Evolutionary conservation across 1,284 basidiomycete genomes (phyloP).

Genomic region (Exsudoporus floridanus): DNA sequence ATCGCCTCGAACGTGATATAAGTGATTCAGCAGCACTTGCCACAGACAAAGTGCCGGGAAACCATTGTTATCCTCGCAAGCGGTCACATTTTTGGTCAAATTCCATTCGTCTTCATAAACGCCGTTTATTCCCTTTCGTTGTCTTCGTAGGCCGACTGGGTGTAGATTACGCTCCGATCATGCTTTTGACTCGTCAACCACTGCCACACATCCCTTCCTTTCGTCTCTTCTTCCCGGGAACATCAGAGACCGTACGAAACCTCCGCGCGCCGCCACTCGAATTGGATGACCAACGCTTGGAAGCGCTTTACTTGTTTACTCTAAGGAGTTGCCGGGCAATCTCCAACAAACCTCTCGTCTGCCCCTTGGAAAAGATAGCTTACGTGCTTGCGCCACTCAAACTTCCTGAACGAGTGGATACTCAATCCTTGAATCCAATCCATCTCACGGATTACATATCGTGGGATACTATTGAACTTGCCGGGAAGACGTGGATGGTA

Average conservation of each 20-base stretch:
- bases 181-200: constrained; percentile 63
- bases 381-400: constrained; percentile 67
- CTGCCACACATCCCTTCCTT: constrained; percentile 57
- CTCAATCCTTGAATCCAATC: constrained; percentile 30
- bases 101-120: constrained; percentile 31
- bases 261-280: constrained; percentile 49
- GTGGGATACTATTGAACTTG: constrained; percentile 61
- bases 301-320: constrained; percentile 60
- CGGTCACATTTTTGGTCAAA: constrained; percentile 64
- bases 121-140: constrained; percentile 55
- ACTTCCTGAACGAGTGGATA: constrained; percentile 22
- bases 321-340: constrained; percentile 59
- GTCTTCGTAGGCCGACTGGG: constrained; percentile 40
- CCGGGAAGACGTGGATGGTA: constrained; percentile 49
- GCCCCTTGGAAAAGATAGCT: constrained; percentile 49
- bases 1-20: constrained; percentile 3
- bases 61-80: constrained; percentile 54
- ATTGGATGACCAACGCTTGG: constrained; percentile 46
- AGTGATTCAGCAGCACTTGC: constrained; percentile 16
- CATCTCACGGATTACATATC: constrained; percentile 51
- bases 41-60: constrained; percentile 41
- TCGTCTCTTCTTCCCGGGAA: constrained; percentile 56
- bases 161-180: constrained; percentile 51
- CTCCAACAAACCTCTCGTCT: constrained; percentile 64
- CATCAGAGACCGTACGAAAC: constrained; percentile 44